These are phyloP conservation scores for Carex arenaria DNA, from an alignment of 202 grass and related monocot species.

Conservation along the genomic window DNA sequence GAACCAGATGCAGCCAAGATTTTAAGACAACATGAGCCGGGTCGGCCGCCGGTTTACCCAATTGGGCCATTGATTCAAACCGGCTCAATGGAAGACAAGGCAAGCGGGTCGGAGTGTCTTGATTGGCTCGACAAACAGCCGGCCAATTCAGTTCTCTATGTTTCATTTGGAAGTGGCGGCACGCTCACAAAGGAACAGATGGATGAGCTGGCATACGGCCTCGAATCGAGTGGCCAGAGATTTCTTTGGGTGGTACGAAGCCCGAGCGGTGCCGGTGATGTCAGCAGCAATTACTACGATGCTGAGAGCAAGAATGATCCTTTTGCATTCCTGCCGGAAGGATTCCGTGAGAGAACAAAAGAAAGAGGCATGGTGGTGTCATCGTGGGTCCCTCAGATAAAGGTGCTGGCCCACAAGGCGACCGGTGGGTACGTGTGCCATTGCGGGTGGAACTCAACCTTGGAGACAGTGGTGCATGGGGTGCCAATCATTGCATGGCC, in stretches of 20 bases:
- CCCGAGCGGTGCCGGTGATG: background rate
- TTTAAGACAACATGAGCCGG: background rate
- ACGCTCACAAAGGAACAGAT: constrained; percentile 35
- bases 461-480: constrained; percentile 34
- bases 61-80: constrained; percentile 43
- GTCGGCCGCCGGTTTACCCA: constrained; percentile 31
- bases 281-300: background rate
- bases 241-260: constrained; percentile 56
- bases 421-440: constrained; percentile 42
- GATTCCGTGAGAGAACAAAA: constrained; percentile 37
- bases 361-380: constrained; percentile 19
- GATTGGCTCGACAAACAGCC: constrained; percentile 17
- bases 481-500: constrained; percentile 60
- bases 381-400: constrained; percentile 36
- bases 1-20: constrained; percentile 31
- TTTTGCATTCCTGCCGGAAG: constrained; percentile 34
- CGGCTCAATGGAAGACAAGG: background rate
- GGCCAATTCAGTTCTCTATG: constrained; percentile 37
- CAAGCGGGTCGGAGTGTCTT: constrained; percentile 4
- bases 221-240: constrained; percentile 37
- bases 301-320: background rate
- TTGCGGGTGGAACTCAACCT: constrained; percentile 61
- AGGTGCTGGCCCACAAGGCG: constrained; percentile 27
- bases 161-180: constrained; percentile 61
- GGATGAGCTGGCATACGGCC: constrained; percentile 44